Evolutionary conservation across 257 asterid genomes (phyloP), one percentile per base, ranked within the genome.

Genomic region (Euphrasia confusa): DNA sequence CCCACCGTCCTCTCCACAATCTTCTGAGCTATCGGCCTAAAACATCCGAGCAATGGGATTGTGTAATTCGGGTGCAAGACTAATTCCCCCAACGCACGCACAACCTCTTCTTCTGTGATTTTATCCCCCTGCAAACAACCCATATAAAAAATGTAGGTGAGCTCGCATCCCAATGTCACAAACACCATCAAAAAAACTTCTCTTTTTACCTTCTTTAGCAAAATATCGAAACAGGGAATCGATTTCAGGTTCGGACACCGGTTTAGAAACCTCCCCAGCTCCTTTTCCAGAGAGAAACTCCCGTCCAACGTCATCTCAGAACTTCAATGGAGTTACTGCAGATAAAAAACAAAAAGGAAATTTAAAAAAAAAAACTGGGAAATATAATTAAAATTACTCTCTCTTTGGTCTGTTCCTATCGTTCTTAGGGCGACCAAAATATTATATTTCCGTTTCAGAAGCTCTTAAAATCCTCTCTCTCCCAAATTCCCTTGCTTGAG

Each of bases 31-130:
- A 92, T 74, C 0, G 91, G 82, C 58, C 96, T 83, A 49, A 92
- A 85, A 77, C 97, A 89, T 68, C 99, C 95, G 49, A 89, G 73
- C 79, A 86, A 76, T 0, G 89, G 90, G 33, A 92, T 79, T 13
- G 99, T 86, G 63, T 89, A 92, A 58, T 74, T 80, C 0, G 97
- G 97, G 73, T 84, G 97, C 75, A 92, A 75, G 72, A 92, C 72
- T 75, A 92, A 65, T 66, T 85, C 76, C 61, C 83, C 91, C 42
- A 83, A 71, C 35, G 84, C 89, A 37, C 61, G 69, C 71, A 92
- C 89, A 70, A 86, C 83, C 72, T 92, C 95, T 58, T 80, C 84
- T 71, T 81, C 94, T 4, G 79, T 76, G 63, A 92, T 75, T 54
- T 66, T 66, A 18, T 69, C 74, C 62, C 90, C 95, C 98, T 91